Evolutionary conservation across 176 grass and related monocot species (phyloP), one percentile per base, ranked within the genome.

Genomic region (Zoysia japonica): DNA sequence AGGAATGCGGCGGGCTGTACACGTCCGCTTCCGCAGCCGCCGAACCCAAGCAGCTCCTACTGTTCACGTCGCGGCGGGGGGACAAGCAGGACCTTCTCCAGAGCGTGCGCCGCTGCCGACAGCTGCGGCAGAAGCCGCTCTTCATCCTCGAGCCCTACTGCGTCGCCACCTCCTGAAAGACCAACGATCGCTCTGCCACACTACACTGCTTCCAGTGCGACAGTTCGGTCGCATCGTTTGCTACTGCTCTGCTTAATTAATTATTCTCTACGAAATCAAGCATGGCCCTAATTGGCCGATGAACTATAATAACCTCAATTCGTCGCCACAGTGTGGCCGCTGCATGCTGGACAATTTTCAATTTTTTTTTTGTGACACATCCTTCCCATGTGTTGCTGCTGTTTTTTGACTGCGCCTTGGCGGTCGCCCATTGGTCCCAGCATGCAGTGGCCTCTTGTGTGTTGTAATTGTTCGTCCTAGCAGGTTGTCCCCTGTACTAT

Each of bases 101-200:
- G 84, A 86, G 66, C 84, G 84, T 99, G 88, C 79, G 88, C 36
- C 79, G 85, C 75, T 99, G 96, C 96, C 84, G 90, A 69, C 90
- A 99, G 84, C 96, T 95, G 37, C 71, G 88, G 10, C 73, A 88
- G 80, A 89, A 82, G 36, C 88, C 70, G 14, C 73, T 99, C 74
- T 99, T 99, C 81, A 93, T 99, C 72, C 86, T 89, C 75, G 96
- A 99, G 81, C 92, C 82, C 38, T 99, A 90, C 83, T 99, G 90
- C 92, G 86, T 99, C 82, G 88, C 92, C 88, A 89, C 86, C 20
- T 89, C 86, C 67, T 90, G 56, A 37, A 45, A 3, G 16, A 12
- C 43, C n/a, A 3, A 1, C 15, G 6, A 7, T 3, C 13, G 4
- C 68, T 16, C 16, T 46, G 3, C 36, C 2, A 12, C 80, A 39